Evolutionary conservation across 805 yeast species (phyloP).

Genomic region (Wickerhamiella slavikovae): DNA sequence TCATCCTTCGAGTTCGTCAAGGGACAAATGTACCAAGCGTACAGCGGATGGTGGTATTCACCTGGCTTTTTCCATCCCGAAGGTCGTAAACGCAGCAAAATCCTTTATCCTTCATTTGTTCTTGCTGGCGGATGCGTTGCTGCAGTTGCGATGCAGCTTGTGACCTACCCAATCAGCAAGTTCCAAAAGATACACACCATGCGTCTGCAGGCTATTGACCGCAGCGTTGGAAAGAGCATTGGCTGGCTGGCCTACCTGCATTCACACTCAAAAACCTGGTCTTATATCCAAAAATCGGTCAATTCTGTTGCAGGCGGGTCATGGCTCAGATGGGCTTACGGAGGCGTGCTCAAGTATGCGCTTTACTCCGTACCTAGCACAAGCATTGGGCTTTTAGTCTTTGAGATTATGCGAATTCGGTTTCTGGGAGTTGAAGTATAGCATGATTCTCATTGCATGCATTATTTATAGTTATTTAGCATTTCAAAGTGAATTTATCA

Average conservation of each 20-base stretch:
- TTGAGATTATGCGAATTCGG: conserved; percentile 49
- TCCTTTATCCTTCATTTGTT: conserved; percentile 47
- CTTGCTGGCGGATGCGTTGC: conserved; percentile 78
- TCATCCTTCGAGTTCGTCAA: conserved; percentile 62
- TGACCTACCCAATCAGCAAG: conserved; percentile 68
- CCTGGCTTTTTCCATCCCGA: conserved; percentile 11
- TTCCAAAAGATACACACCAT: conserved; percentile 63
- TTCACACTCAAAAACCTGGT: conserved; percentile 57
- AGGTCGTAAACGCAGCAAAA: conserved; percentile 18
- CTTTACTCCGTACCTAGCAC: conserved; percentile 71
- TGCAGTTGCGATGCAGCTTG: conserved; percentile 49
- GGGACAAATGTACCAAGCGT: conserved; percentile 22
- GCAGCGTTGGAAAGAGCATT: conserved; percentile 18
- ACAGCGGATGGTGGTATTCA: conserved; percentile 14
- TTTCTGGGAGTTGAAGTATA: conserved; percentile 1
- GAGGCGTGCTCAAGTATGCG: conserved; percentile 57
- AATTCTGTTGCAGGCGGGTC: conserved; percentile 32
- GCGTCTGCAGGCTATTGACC: conserved; percentile 61
- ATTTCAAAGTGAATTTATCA: too few relatives aligned
- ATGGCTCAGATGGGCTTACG: conserved; percentile 51
- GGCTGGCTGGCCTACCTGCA: conserved; percentile 35
- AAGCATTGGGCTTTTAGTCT: conserved; percentile 62
- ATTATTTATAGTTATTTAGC: too few relatives aligned
- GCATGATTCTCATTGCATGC: too few relatives aligned
- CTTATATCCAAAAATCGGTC: conserved; percentile 31